Evolutionary conservation across 78 protist species (phyloP).

Genomic region (Dictyostelium citrinum): DNA sequence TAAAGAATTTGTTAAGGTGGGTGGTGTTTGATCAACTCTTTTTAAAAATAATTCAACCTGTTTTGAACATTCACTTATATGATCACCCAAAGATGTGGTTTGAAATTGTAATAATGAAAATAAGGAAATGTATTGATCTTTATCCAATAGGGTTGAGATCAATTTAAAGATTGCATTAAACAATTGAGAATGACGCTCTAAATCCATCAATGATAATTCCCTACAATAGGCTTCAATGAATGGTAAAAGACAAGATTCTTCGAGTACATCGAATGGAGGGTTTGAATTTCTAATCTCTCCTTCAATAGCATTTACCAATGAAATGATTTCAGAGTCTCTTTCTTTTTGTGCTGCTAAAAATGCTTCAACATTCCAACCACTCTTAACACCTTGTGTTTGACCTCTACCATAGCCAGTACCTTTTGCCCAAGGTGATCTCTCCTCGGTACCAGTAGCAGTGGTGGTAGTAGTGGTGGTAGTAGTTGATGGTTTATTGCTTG

Average conservation of each 20-base stretch:
- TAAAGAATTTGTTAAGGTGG: not conserved
- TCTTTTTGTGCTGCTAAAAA: constrained; percentile 68
- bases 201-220: constrained; percentile 65
- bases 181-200: constrained; percentile 66
- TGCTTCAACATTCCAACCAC: constrained; percentile 71
- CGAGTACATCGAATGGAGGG: constrained; percentile 48
- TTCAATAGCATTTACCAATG: constrained; percentile 26
- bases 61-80: not conserved
- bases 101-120: constrained; percentile 40
- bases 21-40: not conserved
- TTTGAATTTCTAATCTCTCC: not conserved
- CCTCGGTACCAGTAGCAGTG: not conserved
- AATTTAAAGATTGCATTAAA: constrained; percentile 37
- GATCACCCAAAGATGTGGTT: constrained; percentile 20
- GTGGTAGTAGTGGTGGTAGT: not conserved
- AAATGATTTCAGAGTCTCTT: constrained; percentile 53
- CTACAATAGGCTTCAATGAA: constrained; percentile 68
- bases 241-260: constrained; percentile 72
- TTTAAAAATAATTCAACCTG: constrained; percentile 31
- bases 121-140: constrained; percentile 30
- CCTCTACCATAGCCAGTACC: constrained; percentile 86
- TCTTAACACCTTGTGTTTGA: not conserved
- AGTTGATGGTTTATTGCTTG: not conserved
- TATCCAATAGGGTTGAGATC: not conserved
- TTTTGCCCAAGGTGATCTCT: constrained; percentile 65